Conservation (phyloP, 78 protist genomes). For the Protostelium mycophagum region DNA sequence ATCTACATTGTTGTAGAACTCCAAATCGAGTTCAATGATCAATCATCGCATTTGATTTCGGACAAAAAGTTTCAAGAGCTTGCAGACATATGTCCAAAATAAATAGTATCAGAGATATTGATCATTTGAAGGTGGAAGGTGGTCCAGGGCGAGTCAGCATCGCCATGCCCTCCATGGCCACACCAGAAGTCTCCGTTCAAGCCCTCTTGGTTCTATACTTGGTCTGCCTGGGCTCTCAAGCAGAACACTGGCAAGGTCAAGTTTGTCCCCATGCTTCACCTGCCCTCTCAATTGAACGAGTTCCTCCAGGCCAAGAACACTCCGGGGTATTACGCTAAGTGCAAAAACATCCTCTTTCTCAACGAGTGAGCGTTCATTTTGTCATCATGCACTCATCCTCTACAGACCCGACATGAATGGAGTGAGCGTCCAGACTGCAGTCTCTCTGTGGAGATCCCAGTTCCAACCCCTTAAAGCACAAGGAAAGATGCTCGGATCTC, state of each 20-base stretch:
- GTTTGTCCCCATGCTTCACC: background rate
- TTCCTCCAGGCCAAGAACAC: background rate
- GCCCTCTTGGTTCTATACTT: background rate
- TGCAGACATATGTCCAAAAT: no score
- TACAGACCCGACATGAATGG: background rate
- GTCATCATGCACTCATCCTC: background rate
- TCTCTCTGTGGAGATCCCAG: background rate
- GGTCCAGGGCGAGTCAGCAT: no score
- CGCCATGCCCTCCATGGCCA: no score
- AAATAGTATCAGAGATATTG: no score
- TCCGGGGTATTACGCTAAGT: background rate
- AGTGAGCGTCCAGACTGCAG: background rate
- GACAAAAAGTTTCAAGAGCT: no score
- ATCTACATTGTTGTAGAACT: no score
- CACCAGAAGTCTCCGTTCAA: no score
- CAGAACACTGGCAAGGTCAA: background rate
- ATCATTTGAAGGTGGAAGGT: no score
- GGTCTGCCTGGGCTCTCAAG: background rate
- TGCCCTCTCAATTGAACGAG: background rate
- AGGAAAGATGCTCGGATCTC: background rate
- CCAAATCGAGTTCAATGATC: no score
- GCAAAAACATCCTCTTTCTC: background rate
- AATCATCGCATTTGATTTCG: no score
- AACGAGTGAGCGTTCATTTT: background rate
- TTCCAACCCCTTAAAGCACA: background rate